Evolutionary conservation across 2,329 filamentous ascomycete species (phyloP).

Genomic region (Botrytis fragariae): DNA sequence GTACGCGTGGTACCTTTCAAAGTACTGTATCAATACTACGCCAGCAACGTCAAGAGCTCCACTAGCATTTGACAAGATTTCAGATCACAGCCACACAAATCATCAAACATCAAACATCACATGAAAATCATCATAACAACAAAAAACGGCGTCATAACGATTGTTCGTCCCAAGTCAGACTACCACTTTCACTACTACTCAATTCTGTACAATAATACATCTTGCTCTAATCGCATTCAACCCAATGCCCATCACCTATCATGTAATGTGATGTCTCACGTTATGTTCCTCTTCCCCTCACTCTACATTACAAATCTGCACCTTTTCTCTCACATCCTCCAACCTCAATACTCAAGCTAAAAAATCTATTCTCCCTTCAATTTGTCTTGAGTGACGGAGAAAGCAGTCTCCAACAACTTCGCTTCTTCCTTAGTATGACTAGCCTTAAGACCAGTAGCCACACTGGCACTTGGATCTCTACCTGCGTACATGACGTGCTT

Average conservation of each 20-base stretch:
- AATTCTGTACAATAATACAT: slow-evolving; percentile 35
- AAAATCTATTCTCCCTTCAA: slow-evolving; percentile 53
- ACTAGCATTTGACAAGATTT: not conserved
- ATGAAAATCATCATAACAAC: not conserved
- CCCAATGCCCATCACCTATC: slow-evolving; percentile 4
- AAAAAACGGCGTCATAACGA: not conserved
- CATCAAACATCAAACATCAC: not conserved
- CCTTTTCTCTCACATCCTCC: not conserved
- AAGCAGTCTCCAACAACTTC: slow-evolving; percentile 69
- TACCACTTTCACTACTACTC: not conserved
- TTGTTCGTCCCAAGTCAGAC: not conserved
- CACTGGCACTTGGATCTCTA: slow-evolving; percentile 86
- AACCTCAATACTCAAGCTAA: not conserved
- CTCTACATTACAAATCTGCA: slow-evolving; percentile 16
- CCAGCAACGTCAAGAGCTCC: not conserved
- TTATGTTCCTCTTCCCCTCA: not conserved
- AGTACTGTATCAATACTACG: not conserved
- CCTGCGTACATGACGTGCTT: slow-evolving; percentile 98
- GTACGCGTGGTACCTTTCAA: not conserved
- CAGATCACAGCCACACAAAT: not conserved
- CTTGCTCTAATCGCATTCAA: slow-evolving; percentile 22
- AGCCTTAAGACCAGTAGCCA: slow-evolving; percentile 88
- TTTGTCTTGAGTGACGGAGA: slow-evolving; percentile 65
- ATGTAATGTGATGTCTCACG: not conserved
- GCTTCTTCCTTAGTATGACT: slow-evolving; percentile 90